Evolutionary conservation across 805 yeast genomes (phyloP), one percentile per base, ranked within the genome.

Genomic region (Cyberlindnera maritima): DNA sequence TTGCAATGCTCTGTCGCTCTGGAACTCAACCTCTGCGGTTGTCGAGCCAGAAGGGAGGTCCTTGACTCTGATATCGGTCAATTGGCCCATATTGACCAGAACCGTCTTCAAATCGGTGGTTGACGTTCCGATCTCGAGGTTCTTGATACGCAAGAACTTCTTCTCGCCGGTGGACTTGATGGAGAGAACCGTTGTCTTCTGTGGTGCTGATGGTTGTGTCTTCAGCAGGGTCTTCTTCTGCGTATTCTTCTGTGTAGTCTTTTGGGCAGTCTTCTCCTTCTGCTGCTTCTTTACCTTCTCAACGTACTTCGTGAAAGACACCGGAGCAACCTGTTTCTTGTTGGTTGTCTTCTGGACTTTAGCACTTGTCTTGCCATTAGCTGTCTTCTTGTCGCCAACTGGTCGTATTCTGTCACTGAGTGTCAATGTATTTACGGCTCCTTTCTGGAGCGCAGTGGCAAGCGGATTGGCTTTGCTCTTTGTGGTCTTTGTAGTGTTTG

Each of bases 21-120:
- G 47, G 46, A 70, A 62, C 47, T 59, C 56, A 4, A 72, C 63
- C 41, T 69, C 70, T 2, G 74, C 75, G 6, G 62, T 61, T 8
- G 70, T 56, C 0, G 74, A 68, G 3, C 74, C 75, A 2, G 71
- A 59, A 4, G 70, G 64, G 23, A 69, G 45, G 43, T 70, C 73
- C n/a, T 48, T 57, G 1, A 69, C 60, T 45, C 57, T 60, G 4
- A 49, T 20, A 2, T 46, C 48, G n/a, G 17, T 18, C 8, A 67
- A 48, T 12, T 46, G 48, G 3, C 57, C 52, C 25, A 63, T 52
- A 2, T 41, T 37, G 2, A 68, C 62, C 11, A 65, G 46, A 21
- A 63, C 65, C 2, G 47, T 38, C 23, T 35, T 43, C n/a, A 70
- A 52, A 41, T 68, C 71, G 4, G 47, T 41, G 14, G 58, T 55